Conservation (phyloP, 2,329 filamentous ascomycete species). For the Paraphoma sp. region DNA sequence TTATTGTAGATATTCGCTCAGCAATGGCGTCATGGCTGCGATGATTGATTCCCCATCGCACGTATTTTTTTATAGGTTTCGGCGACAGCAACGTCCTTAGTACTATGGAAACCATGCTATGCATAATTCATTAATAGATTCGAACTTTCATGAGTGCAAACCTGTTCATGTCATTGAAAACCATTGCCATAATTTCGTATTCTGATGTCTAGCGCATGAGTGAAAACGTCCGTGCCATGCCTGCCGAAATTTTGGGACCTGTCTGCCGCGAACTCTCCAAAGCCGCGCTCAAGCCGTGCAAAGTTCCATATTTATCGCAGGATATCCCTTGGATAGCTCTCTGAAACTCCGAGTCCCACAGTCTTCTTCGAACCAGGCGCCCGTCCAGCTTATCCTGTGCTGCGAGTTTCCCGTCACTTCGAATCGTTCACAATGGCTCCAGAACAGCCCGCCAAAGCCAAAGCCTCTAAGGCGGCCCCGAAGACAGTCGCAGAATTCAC, state of each 20-base stretch:
- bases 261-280: too few species aligned
- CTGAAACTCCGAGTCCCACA: too few species aligned
- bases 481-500: slow-evolving; percentile 66
- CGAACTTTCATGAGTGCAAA: too few species aligned
- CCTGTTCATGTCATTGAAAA: too few species aligned
- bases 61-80: not conserved
- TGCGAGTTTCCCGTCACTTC: too few species aligned
- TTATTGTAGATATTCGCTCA: slow-evolving; percentile 13
- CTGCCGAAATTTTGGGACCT: slow-evolving; percentile 42
- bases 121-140: not conserved
- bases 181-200: not conserved
- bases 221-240: slow-evolving; percentile 34
- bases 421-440: slow-evolving; percentile 22
- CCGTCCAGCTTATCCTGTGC: too few species aligned
- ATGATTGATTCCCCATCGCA: not conserved
- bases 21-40: not conserved
- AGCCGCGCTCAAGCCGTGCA: too few species aligned
- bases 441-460: slow-evolving; percentile 17
- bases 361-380: too few species aligned
- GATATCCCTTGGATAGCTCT: too few species aligned
- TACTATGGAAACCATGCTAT: slow-evolving; percentile 9
- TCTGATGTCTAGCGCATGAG: not conserved
- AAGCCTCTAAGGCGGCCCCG: slow-evolving; percentile 24
- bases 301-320: too few species aligned
- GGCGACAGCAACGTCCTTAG: not conserved